Evolutionary conservation across 306 rosid species (phyloP), one percentile per base, ranked within the genome.

Genomic region (Dalbergia oliveri): DNA sequence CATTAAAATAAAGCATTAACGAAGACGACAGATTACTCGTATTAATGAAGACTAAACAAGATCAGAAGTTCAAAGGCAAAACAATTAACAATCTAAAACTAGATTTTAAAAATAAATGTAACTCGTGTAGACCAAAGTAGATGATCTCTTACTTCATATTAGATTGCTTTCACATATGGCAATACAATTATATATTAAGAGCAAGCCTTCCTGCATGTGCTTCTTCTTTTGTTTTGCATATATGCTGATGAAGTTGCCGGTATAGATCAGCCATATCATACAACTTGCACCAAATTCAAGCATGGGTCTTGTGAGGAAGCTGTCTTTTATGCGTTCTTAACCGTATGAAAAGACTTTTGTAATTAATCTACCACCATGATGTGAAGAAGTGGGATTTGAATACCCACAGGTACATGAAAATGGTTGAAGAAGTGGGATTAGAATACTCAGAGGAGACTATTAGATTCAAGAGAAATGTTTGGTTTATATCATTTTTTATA

Each of bases 111-210:
- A 66, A 59, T 66, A 19, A 58, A 10, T 4, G 35, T 26, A 66
- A 26, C 59, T 34, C 53, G 35, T 57, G 45, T 9, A 23, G 35
- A 58, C 57, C 76, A 81, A 66, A n/a, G 44, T 79, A 19, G 12
- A 13, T 14, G 16, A 18, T 49, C 43, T 45, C 14, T 58, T 16
- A 53, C 34, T 79, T 37, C 19, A n/a, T 45, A 47, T 21, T 15
- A 31, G 50, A 69, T 81, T 67, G 81, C 65, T 81, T 81, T 67
- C 76, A 74, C 65, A 75, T 9, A 16, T n/a, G 58, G 37, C 67
- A 72, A 66, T 66, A 74, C 76, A 75, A 47, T 78, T 69, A 60
- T 21, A n/a, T 49, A 37, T 14, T 19, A 5, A 21, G 34, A 26
- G 34, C 14, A 54, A 78, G 2, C 35, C 58, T 78, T 41, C 18